phyloP scores from a whole-genome alignment of 1,284 basidiomycete genomes.

The Apiotrichum montevideense region DNA sequence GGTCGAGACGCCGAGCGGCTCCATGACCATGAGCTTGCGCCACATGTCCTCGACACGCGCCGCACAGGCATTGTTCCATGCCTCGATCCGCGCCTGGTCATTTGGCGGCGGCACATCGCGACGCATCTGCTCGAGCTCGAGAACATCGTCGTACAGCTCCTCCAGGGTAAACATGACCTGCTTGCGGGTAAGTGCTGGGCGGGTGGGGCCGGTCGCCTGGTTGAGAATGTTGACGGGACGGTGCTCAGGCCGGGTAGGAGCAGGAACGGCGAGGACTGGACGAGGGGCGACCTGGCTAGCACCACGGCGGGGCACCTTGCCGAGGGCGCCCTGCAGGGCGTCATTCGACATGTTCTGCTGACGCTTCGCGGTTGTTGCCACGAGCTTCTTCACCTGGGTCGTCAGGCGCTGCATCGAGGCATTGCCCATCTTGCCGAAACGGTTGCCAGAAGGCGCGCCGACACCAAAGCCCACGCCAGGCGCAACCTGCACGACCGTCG shows the following conservation, averaged over 20 bases:
- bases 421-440: constrained; percentile 62
- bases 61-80: constrained; percentile 58
- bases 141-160: constrained; percentile 73
- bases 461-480: constrained; percentile 73
- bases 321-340: constrained; percentile 85
- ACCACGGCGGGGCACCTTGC: constrained; percentile 71
- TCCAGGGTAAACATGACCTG: constrained; percentile 78
- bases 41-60: constrained; percentile 66
- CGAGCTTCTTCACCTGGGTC: constrained; percentile 92
- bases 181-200: constrained; percentile 67
- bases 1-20: constrained; percentile 82
- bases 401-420: constrained; percentile 89
- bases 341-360: constrained; percentile 58
- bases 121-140: constrained; percentile 79
- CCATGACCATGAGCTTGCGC: constrained; percentile 75
- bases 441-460: constrained; percentile 57
- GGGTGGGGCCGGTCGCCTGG: constrained; percentile 41
- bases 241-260: constrained; percentile 45
- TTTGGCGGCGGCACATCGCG: constrained; percentile 62
- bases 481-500: constrained; percentile 69
- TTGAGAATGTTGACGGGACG: constrained; percentile 45
- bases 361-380: constrained; percentile 80
- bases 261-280: constrained; percentile 79
- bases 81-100: constrained; percentile 55
- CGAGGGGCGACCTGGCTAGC: constrained; percentile 68